Percentiles rank a stretch among this genome's conserved stretches.
Conservation (phyloP, 805 yeast species). For the Yamadazyma takamatsuzukensis region DNA sequence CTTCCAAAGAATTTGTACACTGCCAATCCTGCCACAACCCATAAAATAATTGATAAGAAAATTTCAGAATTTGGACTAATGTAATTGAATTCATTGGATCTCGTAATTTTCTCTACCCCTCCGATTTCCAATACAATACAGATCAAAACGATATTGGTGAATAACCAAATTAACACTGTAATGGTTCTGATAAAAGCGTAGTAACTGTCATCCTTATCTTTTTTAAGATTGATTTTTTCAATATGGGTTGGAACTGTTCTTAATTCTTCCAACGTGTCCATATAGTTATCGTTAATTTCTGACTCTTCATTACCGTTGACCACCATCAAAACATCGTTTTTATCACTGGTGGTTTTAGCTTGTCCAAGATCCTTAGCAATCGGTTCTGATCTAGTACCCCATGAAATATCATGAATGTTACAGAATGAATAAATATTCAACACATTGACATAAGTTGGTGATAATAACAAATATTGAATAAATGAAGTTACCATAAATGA, state of each 20-base stretch:
- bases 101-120: conserved; percentile 51
- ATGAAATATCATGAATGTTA: conserved; percentile 91
- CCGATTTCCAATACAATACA: conserved; percentile 84
- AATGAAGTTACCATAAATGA: conserved; percentile 90
- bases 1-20: conserved; percentile 79
- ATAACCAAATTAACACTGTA: conserved; percentile 86
- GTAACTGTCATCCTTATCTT: conserved; percentile 59
- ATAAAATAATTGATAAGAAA: conserved; percentile 79
- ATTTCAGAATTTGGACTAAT: conserved; percentile 48
- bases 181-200: conserved; percentile 87
- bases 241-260: conserved; percentile 32
- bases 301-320: conserved; percentile 63
- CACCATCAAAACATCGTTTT: conserved; percentile 38
- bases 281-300: conserved; percentile 75
- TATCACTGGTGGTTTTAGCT: conserved; percentile 55
- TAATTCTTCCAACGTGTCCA: conserved; percentile 58
- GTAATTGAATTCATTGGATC: conserved; percentile 27
- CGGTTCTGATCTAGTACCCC: conserved; percentile 94
- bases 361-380: conserved; percentile 71
- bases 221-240: conserved; percentile 17
- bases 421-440: conserved; percentile 93
- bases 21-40: conserved; percentile 93
- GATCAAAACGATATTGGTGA: conserved; percentile 76
- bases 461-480: conserved; percentile 73
- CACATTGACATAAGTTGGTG: conserved; percentile 89